phyloP scores from a whole-genome alignment of 2,329 filamentous ascomycete genomes.

The Domatiomyces globalis region DNA sequence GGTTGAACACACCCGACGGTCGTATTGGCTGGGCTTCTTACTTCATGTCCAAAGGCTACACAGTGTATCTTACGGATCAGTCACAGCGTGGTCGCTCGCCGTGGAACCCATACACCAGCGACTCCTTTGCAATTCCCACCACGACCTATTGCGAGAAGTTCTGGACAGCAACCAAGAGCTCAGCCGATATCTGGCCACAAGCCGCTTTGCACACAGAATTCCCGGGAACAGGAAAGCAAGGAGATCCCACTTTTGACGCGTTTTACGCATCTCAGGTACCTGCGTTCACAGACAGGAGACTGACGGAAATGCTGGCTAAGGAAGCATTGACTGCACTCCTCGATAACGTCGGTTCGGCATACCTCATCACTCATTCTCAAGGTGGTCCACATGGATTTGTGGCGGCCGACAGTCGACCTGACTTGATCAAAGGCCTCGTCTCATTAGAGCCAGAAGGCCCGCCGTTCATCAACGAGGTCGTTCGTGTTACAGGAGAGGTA shows the following conservation, averaged over 20 bases:
- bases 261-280: conserved; percentile 35
- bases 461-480: conserved; percentile 26
- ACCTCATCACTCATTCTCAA: conserved; percentile 37
- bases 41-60: conserved; percentile 33
- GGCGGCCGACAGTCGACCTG: conserved; percentile 36
- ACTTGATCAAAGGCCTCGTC: conserved; percentile 36
- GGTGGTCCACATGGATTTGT: conserved; percentile 35
- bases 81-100: conserved; percentile 26
- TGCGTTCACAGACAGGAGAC: conserved; percentile 20
- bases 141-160: conserved; percentile 18
- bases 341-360: conserved; percentile 27
- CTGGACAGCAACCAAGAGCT: conserved; percentile 25
- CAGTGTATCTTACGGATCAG: conserved; percentile 32
- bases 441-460: conserved; percentile 42
- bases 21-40: conserved; percentile 35
- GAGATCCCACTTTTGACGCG: conserved; percentile 36
- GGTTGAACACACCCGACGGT: conserved; percentile 36
- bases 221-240: conserved; percentile 22
- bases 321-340: conserved; percentile 32
- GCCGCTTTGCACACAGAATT: conserved; percentile 32
- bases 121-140: no score
- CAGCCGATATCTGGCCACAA: conserved; percentile 29
- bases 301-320: conserved; percentile 23
- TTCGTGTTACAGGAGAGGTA: background rate
- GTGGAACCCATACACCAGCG: conserved; percentile 9